phyloP scores from a whole-genome alignment of 2,329 filamentous ascomycete genomes.

The Talaromyces funiculosus region DNA sequence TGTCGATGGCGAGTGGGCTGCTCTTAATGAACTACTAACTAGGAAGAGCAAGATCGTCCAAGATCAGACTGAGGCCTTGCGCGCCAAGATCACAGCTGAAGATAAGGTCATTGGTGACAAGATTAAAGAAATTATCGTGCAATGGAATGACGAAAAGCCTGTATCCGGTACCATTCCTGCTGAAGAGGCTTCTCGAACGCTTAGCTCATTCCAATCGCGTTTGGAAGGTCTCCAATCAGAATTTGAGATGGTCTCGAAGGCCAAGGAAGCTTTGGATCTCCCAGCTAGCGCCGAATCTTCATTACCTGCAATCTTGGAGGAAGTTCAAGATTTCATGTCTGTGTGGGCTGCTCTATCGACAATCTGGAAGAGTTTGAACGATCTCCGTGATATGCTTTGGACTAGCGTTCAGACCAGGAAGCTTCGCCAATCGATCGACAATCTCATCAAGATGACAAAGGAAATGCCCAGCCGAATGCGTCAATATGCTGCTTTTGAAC shows the following conservation, averaged over 20 bases:
- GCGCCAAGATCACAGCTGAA: conserved; percentile 90
- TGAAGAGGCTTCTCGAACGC: conserved; percentile 75
- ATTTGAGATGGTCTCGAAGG: conserved; percentile 87
- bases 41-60: conserved; percentile 93
- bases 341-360: conserved; percentile 95
- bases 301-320: conserved; percentile 81
- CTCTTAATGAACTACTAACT: conserved; percentile 82
- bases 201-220: conserved; percentile 75
- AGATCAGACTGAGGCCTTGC: conserved; percentile 90
- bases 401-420: conserved; percentile 93
- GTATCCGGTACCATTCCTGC: conserved; percentile 92
- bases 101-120: conserved; percentile 87
- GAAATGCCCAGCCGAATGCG: conserved; percentile 99
- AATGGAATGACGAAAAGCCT: conserved; percentile 96
- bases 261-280: conserved; percentile 92
- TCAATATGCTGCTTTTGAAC: conserved; percentile 99
- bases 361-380: conserved; percentile 94
- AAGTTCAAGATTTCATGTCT: conserved; percentile 97
- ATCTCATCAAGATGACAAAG: conserved; percentile 94
- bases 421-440: conserved; percentile 80
- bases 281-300: conserved; percentile 72
- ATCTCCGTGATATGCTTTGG: conserved; percentile 89
- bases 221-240: conserved; percentile 83
- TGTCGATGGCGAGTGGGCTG: conserved; percentile 92
- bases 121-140: conserved; percentile 72